Conservation (phyloP, 495 filamentous ascomycete genomes). For the Hypoxylon trugodes region DNA sequence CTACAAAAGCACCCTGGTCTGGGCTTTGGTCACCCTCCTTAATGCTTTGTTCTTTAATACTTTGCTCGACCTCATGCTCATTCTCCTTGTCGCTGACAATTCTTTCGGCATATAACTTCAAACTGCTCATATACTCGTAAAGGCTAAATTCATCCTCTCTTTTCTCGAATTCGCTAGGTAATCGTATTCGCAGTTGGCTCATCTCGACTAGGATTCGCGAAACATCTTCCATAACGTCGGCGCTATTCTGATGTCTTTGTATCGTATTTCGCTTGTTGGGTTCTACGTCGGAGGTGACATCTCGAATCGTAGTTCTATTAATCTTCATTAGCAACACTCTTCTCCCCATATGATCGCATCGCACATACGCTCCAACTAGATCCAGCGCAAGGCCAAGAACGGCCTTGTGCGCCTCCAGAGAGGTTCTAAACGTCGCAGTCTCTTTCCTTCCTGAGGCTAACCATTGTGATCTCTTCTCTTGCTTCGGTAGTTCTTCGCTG, state of each 20-base stretch:
- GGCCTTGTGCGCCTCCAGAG: conserved; percentile 51
- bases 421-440: conserved; percentile 43
- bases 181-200: conserved; percentile 39
- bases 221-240: conserved; percentile 40
- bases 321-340: conserved; percentile 12
- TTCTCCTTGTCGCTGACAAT: conserved; percentile 34
- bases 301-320: conserved; percentile 42
- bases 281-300: conserved; percentile 29
- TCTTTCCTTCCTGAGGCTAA: conserved; percentile 46
- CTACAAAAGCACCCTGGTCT: conserved; percentile 37
- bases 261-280: conserved; percentile 35
- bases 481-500: conserved; percentile 41
- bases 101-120: conserved; percentile 44
- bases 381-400: conserved; percentile 53
- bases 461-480: conserved; percentile 55
- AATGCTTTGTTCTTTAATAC: conserved; percentile 24
- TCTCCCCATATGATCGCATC: conserved; percentile 8
- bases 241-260: conserved; percentile 34
- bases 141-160: conserved; percentile 45
- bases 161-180: conserved; percentile 46
- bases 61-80: conserved; percentile 32
- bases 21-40: conserved; percentile 14
- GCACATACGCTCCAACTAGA: conserved; percentile 49
- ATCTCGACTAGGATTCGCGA: conserved; percentile 42
- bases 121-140: conserved; percentile 46